A percentile compares a stretch with the other conserved stretches of the same genome.
phyloP scores from a whole-genome alignment of 148 eudicot genomes.

The Silene conica region DNA sequence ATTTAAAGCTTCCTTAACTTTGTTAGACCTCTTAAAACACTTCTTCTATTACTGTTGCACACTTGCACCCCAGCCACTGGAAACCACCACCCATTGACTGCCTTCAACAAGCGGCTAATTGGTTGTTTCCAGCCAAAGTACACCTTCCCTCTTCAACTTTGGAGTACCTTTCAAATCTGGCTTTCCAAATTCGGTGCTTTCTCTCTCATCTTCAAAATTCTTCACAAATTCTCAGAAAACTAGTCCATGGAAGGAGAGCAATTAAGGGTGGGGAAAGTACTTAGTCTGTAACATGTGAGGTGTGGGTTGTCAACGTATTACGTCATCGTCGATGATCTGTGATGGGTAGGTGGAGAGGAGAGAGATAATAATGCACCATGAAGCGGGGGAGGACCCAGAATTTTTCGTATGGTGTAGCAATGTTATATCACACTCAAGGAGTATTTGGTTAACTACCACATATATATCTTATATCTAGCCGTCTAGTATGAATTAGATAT shows the following conservation, averaged over 20 bases:
- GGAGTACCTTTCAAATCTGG: not conserved
- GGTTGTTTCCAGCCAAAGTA: too few species aligned
- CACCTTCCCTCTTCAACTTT: too few species aligned
- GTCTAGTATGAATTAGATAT: too few species aligned
- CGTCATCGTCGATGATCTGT: not conserved
- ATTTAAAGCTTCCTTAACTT: constrained; percentile 2
- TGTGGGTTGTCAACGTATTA: not conserved
- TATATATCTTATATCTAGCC: too few species aligned
- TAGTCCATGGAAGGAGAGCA: not conserved
- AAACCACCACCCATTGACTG: not conserved
- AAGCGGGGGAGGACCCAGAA: too few species aligned
- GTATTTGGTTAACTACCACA: too few species aligned
- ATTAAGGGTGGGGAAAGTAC: not conserved
- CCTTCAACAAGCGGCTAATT: not conserved
- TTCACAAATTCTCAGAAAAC: not conserved
- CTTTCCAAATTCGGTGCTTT: not conserved
- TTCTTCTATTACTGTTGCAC: not conserved
- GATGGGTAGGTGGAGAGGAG: not conserved
- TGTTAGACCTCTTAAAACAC: not conserved
- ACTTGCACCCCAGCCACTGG: not conserved
- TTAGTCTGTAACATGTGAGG: not conserved
- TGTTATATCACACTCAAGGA: too few species aligned
- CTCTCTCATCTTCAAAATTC: not conserved
- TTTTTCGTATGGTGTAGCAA: too few species aligned
- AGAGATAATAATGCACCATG: not conserved